Conservation (phyloP, 2,329 filamentous ascomycete genomes). For the Aquanectria penicillioides region DNA sequence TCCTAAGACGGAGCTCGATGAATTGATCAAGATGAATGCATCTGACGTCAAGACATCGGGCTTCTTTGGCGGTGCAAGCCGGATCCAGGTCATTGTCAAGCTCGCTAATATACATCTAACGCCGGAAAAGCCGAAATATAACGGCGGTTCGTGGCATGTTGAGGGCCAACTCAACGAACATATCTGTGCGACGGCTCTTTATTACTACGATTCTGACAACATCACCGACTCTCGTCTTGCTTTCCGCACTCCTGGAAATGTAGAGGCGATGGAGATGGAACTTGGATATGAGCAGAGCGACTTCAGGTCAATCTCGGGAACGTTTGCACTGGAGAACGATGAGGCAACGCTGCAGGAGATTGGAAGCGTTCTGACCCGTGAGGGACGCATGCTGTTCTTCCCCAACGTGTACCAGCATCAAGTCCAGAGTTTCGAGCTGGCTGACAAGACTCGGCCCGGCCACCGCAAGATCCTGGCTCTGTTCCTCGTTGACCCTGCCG, state of each 20-base stretch:
- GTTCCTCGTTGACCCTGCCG: constrained; percentile 68
- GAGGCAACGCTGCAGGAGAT: constrained; percentile 52
- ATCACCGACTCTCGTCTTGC: constrained; percentile 61
- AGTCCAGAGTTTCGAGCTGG: constrained; percentile 61
- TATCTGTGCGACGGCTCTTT: constrained; percentile 71
- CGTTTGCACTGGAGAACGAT: constrained; percentile 45
- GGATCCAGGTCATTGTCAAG: constrained; percentile 72
- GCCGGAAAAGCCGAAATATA: constrained; percentile 65
- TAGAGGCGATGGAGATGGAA: constrained; percentile 28
- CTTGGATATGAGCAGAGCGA: constrained; percentile 40
- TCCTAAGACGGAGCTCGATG: constrained; percentile 2
- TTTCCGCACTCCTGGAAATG: constrained; percentile 58
- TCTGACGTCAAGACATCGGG: constrained; percentile 38
- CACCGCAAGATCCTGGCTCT: constrained; percentile 70
- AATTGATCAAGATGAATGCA: constrained; percentile 22
- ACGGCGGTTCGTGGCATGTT: constrained; percentile 64
- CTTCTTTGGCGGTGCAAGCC: constrained; percentile 43
- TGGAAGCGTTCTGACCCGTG: constrained; percentile 57
- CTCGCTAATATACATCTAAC: constrained; percentile 69
- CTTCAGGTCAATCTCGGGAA: constrained; percentile 46
- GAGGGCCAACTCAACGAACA: constrained; percentile 70
- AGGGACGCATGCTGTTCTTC: constrained; percentile 64
- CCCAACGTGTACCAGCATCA: constrained; percentile 64
- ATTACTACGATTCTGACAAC: constrained; percentile 71
- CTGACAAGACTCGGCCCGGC: constrained; percentile 61